Evolutionary conservation across 1,284 basidiomycete genomes (phyloP), one percentile per base, ranked within the genome.

Genomic region (Cystobasidiaceae sp.): DNA sequence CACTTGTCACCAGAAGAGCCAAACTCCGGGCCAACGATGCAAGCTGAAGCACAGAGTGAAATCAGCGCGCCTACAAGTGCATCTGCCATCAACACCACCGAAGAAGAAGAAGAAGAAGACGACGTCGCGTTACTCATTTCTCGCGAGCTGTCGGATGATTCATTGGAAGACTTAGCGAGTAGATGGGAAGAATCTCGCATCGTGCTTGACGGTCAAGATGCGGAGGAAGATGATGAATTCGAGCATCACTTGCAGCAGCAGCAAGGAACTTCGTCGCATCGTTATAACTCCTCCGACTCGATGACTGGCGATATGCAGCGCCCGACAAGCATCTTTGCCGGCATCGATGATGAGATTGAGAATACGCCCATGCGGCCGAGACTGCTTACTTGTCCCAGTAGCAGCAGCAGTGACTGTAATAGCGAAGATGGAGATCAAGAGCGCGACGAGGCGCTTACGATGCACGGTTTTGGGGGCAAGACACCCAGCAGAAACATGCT

Each of bases 111-210:
- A 7, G 61, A 64, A 21, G 61, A 64, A 28, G 61, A 64, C 27
- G 61, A 64, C 23, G 27, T 64, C 21, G 61, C 61, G 17, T 44
- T 64, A 9, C 51, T 55, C 8, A 64, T 64, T 32, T 64, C 61
- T 4, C 61, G 61, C 6, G 61, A 64, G 32, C 52, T 64, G 8
- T 64, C 61, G 9, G 50, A 51, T 44, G 61, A 64, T 33, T 54
- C 49, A 17, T 43, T 64, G 13, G 61, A 64, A 27, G 61, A 64
- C 33, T 44, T 64, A 2, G 61, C 61, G 6, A 64, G 61, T 41
- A 51, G 61, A 8, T 64, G 37, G 37, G 61, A 64, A 32, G 51
- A 64, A 32, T 55, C 50, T n/a, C 25, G 56, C 25, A 27, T 58
- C 21, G 17, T 30, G 13, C 41, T 41, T 45, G 28, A 28, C 27